phyloP scores from a whole-genome alignment of 345 rosid genomes.

The Eucalyptus pumila region DNA sequence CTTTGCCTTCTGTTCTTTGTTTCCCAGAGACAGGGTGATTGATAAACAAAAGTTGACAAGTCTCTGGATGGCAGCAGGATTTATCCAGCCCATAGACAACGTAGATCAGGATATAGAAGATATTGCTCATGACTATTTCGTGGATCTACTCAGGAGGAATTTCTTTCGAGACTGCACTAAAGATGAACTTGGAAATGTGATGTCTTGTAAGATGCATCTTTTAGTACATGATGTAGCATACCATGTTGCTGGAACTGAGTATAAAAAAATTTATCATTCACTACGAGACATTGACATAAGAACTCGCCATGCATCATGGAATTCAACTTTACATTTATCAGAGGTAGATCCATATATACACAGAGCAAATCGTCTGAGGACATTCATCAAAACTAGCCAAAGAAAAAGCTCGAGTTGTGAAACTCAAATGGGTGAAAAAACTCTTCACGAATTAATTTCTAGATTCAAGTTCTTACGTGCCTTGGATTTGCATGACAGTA shows the following conservation, averaged over 20 bases:
- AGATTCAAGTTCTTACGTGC: neutral
- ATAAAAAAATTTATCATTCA: fast-evolving
- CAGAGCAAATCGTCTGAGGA: fast-evolving
- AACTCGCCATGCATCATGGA: fast-evolving
- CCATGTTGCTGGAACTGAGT: fast-evolving
- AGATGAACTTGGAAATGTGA: neutral
- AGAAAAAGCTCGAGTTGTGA: fast-evolving
- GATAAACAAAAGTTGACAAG: neutral
- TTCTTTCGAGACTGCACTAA: fast-evolving
- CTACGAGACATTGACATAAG: too few relatives aligned
- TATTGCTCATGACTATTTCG: neutral
- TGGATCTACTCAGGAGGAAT: neutral
- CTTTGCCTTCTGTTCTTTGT: constrained; percentile 7
- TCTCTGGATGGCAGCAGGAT: constrained; percentile 7
- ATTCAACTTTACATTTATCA: too few relatives aligned
- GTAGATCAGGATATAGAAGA: fast-evolving
- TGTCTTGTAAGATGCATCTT: neutral
- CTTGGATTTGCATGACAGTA: too few relatives aligned
- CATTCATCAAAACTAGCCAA: fast-evolving
- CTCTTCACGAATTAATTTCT: neutral
- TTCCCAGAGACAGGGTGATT: neutral
- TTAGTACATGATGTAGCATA: fast-evolving
- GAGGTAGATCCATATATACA: fast-evolving
- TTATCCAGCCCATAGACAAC: neutral
- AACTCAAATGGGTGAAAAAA: neutral